Base-by-base conservation (phyloP, 2,329 filamentous ascomycete species). In the Alternaria angustiovoidea region DNA sequence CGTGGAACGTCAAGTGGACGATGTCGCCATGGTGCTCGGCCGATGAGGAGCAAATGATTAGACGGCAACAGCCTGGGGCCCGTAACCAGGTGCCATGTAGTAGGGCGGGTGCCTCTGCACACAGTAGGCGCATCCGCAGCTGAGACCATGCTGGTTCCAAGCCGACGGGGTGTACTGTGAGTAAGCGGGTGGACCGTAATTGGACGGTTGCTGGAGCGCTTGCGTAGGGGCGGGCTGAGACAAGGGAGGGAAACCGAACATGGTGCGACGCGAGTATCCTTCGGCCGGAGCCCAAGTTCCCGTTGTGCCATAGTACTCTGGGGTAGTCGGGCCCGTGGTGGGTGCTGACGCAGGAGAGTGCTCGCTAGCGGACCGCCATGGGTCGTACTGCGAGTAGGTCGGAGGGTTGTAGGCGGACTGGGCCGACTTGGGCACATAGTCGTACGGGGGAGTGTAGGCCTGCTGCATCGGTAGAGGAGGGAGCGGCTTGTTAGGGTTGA, bases 291-390 rank as follows among this genome's bases (percentile, higher is more conserved):
- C 85, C 77, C 85, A 85, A 61, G 78, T 74, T 60, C 79, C 79
- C 52, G 79, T 76, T 42, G 79, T 73, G 58, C 81, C 82, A 72
- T 83, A 80, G 66, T 84, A 85, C 62, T 86, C 84, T 18, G 85
- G 85, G 41, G 84, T 86, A 51, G 82, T 82, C 22, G 84, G 81
- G 41, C 83, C 84, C 36, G 84, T 85, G 59, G 84, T 83, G 16
- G 83, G 82, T 46, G 83, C 83, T 28, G 84, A 86, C n/a, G 82
- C 80, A 61, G 85, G 85, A 47, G 84, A 86, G 60, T 81, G 72
- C 22, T 80, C 78, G 75, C 61, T 83, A 70, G 68, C 69, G 60
- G 77, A 74, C 60, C 75, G 76, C 76, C 80, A 82, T 26, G 79
- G 77, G 62, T 82, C 80, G 71, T 79, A 79, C 59, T 77, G 75